A percentile compares a stretch with the other conserved stretches of the same genome.
phyloP scores from a whole-genome alignment of 1,139 yeast species.

The Ogataea hybrid region DNA sequence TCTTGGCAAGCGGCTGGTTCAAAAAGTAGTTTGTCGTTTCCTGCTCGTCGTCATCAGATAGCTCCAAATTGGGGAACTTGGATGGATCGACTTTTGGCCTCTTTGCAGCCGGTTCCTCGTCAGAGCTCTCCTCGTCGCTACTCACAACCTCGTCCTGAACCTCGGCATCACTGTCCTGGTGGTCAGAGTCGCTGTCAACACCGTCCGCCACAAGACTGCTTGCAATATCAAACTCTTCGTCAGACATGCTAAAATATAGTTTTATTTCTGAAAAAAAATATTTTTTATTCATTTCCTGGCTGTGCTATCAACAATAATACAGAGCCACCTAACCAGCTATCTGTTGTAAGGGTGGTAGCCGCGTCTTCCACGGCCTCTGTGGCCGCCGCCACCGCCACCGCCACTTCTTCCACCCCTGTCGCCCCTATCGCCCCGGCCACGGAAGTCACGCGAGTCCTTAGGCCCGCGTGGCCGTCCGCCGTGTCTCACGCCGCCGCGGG shows the following conservation, averaged over 20 bases:
- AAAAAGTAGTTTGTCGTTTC: slow-evolving; percentile 43
- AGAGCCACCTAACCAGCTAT: neutral
- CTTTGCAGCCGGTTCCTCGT: slow-evolving; percentile 16
- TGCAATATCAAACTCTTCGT: slow-evolving; percentile 66
- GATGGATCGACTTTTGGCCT: slow-evolving; percentile 23
- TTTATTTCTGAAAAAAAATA: neutral
- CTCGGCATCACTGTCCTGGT: slow-evolving; percentile 35
- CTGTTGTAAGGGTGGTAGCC: slow-evolving; percentile 34
- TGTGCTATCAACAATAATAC: slow-evolving; percentile 6
- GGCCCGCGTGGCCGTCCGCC: slow-evolving; percentile 12
- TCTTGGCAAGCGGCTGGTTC: slow-evolving; percentile 49
- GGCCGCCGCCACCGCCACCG: slow-evolving; percentile 15
- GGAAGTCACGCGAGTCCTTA: slow-evolving; percentile 22
- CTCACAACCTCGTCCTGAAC: slow-evolving; percentile 60
- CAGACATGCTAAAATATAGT: slow-evolving; percentile 10
- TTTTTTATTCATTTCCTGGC: slow-evolving; percentile 5
- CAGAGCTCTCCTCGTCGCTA: slow-evolving; percentile 45
- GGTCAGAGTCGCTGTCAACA: slow-evolving; percentile 42
- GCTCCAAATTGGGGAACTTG: slow-evolving; percentile 62
- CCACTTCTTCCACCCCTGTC: slow-evolving; percentile 1
- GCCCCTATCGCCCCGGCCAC: slow-evolving; percentile 28
- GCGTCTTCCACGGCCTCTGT: slow-evolving; percentile 30
- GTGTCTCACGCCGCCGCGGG: slow-evolving; percentile 26
- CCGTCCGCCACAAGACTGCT: slow-evolving; percentile 52
- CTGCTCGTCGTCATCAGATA: slow-evolving; percentile 58